Conservation (phyloP, 805 yeast genomes). For the Geotrichum ghanense region DNA sequence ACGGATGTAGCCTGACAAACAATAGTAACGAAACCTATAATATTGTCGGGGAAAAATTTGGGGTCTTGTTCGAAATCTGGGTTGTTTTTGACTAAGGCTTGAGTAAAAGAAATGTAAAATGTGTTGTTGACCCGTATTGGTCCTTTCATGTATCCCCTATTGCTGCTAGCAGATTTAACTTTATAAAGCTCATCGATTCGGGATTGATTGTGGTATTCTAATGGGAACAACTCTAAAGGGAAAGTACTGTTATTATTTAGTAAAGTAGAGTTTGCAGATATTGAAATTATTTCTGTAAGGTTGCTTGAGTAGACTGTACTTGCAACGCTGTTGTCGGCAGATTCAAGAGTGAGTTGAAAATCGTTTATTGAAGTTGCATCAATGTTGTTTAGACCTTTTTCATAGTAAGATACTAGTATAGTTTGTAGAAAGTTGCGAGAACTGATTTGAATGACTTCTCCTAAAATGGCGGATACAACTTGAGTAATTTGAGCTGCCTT, state of each 20-base stretch:
- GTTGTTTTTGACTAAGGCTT: constrained; percentile 12
- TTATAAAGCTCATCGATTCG: not conserved
- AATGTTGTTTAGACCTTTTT: constrained; percentile 36
- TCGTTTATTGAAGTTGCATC: constrained; percentile 2
- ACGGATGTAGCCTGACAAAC: constrained; percentile 38
- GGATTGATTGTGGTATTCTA: not conserved
- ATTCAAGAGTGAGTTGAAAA: constrained; percentile 13
- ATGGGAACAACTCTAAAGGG: not conserved
- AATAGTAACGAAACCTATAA: constrained; percentile 54
- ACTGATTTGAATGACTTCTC: constrained; percentile 55
- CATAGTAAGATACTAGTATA: constrained; percentile 40
- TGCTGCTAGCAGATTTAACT: constrained; percentile 2
- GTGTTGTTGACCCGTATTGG: constrained; percentile 8
- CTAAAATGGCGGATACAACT: constrained; percentile 46
- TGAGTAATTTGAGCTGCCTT: constrained; percentile 71
- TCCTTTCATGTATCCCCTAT: constrained; percentile 11
- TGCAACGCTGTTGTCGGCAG: constrained; percentile 15
- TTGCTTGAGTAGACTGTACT: constrained; percentile 10
- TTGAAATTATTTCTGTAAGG: constrained; percentile 1
- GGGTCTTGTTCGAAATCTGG: constrained; percentile 10
- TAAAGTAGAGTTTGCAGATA: not conserved
- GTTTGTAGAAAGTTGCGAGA: constrained; percentile 44
- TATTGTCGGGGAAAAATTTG: constrained; percentile 2
- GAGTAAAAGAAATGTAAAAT: constrained; percentile 13
- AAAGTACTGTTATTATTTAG: not conserved